These are phyloP conservation scores for Phaeophleospora eucalypticola DNA, from an alignment of 2,329 filamentous ascomycete genomes.

Conservation along the genomic window DNA sequence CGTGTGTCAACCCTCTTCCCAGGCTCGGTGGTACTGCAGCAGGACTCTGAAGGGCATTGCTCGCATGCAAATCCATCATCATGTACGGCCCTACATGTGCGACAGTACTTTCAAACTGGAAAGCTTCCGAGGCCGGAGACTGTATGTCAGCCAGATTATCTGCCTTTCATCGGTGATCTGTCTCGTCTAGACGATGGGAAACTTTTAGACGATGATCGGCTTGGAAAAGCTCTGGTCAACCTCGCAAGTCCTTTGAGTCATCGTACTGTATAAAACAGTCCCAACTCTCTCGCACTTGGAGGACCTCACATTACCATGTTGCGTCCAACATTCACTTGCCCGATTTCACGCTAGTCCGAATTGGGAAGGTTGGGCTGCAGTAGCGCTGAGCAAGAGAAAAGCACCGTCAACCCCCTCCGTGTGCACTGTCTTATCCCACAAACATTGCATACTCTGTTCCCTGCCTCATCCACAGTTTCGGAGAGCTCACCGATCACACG, in stretches of 20 bases:
- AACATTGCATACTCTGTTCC: no score
- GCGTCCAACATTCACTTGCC: no score
- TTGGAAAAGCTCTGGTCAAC: background rate
- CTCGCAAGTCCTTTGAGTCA: background rate
- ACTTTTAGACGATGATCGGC: background rate
- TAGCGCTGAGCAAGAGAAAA: no score
- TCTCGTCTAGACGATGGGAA: background rate
- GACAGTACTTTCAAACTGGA: conserved; percentile 31
- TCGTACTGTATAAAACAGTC: no score
- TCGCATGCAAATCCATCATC: conserved; percentile 21
- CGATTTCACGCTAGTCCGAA: no score
- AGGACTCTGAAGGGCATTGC: conserved; percentile 31
- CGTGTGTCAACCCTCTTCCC: conserved; percentile 32
- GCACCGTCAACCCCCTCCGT: no score
- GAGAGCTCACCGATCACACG: no score
- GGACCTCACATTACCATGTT: no score
- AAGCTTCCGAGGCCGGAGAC: conserved; percentile 25
- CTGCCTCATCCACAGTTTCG: no score
- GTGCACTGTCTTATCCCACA: no score
- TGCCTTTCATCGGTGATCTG: conserved; percentile 22
- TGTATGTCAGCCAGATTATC: conserved; percentile 26
- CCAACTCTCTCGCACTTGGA: no score
- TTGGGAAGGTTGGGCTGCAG: no score
- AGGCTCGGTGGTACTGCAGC: conserved; percentile 26
- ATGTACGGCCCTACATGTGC: conserved; percentile 24